These are phyloP conservation scores for Diaporthe australafricana DNA, from an alignment of 2,329 filamentous ascomycete genomes.

Conservation along the genomic window DNA sequence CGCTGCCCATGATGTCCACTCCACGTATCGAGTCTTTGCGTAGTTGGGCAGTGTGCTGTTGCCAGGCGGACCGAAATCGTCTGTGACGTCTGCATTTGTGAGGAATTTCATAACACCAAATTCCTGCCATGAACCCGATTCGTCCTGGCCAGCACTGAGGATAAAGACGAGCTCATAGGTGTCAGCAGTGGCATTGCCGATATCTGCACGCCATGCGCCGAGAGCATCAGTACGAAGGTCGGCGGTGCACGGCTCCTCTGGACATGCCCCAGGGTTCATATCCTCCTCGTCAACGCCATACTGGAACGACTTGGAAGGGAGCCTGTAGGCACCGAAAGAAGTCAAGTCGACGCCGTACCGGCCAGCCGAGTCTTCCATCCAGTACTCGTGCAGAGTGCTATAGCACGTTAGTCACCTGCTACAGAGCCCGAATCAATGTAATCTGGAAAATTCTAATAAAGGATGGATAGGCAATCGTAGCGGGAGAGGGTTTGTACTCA, in stretches of 20 bases:
- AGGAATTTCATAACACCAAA: constrained; percentile 66
- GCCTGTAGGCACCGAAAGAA: constrained; percentile 62
- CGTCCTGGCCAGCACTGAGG: constrained; percentile 65
- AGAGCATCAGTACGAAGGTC: constrained; percentile 62
- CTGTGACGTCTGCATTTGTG: constrained; percentile 58
- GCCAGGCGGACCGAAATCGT: constrained; percentile 60
- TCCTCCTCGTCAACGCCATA: constrained; percentile 60
- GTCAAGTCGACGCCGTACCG: constrained; percentile 65
- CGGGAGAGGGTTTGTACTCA: too few relatives aligned
- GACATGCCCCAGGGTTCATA: constrained; percentile 60
- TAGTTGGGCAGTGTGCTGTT: constrained; percentile 53
- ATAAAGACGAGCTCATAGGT: constrained; percentile 65
- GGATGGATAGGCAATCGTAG: too few relatives aligned
- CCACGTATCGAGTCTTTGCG: constrained; percentile 62
- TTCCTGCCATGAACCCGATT: constrained; percentile 67
- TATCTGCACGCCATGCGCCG: constrained; percentile 61
- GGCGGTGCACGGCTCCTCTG: constrained; percentile 53
- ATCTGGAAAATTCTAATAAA: too few relatives aligned
- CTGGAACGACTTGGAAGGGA: constrained; percentile 60
- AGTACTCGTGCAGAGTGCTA: constrained; percentile 67
- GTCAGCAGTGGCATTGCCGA: constrained; percentile 60
- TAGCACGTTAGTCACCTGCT: too few relatives aligned
- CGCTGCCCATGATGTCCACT: constrained; percentile 65
- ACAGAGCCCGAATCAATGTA: too few relatives aligned
- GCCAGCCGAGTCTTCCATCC: constrained; percentile 67